phyloP scores from a whole-genome alignment of 805 yeast genomes.

The Candida namnaoensis region DNA sequence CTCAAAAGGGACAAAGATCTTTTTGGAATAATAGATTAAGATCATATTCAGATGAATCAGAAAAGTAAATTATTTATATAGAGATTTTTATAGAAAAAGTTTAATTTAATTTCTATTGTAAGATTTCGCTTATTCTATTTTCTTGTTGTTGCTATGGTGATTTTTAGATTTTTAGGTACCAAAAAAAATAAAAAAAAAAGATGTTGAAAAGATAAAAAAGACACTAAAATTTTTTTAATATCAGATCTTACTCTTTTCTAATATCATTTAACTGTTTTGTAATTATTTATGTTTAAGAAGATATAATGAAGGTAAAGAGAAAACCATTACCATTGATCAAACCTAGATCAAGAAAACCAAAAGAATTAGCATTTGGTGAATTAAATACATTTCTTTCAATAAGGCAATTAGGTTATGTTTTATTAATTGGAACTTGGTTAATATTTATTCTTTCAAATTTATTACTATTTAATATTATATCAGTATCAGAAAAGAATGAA shows the following conservation, averaged over 20 bases:
- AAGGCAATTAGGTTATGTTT: constrained; percentile 2
- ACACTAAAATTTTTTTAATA: no score
- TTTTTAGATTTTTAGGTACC: no score
- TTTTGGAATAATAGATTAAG: constrained; percentile 17
- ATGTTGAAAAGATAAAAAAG: no score
- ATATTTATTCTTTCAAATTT: constrained; percentile 5
- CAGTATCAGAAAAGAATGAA: constrained; percentile 8
- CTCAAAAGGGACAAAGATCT: constrained; percentile 12
- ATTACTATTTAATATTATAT: constrained; percentile 4
- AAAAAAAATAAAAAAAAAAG: no score
- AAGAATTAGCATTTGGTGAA: background rate
- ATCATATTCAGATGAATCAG: background rate
- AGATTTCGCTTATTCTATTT: no score
- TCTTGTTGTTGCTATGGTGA: no score
- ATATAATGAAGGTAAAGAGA: background rate
- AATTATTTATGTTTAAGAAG: background rate
- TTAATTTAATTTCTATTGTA: no score
- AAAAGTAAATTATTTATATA: background rate
- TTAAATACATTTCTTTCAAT: background rate
- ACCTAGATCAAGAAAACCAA: background rate
- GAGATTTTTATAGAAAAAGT: no score
- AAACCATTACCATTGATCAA: constrained; percentile 7
- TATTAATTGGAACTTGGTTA: constrained; percentile 6
- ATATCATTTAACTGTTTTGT: no score
- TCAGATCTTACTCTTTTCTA: no score